phyloP scores from a whole-genome alignment of 169 alveolate genomes.

The Plasmodium cynomolgi region DNA sequence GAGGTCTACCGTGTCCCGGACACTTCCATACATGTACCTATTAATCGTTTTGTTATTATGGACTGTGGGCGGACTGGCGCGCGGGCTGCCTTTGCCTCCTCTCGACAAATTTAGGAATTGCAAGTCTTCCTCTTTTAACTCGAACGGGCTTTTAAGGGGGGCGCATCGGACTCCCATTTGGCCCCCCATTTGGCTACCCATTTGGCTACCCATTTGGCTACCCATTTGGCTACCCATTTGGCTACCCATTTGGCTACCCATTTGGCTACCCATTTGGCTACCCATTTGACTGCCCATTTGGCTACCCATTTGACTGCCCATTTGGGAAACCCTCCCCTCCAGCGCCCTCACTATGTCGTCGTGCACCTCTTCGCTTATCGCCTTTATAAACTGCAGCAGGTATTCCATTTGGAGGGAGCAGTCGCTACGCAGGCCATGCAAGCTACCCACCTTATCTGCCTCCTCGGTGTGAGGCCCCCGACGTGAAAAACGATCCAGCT shows the following conservation, averaged over 20 bases:
- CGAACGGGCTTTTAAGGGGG: background rate
- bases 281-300: background rate
- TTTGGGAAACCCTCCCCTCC: background rate
- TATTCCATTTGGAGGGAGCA: background rate
- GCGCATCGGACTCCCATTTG: background rate
- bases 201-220: no score
- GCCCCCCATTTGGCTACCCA: background rate
- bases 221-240: background rate
- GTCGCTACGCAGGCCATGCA: background rate
- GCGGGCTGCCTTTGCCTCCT: background rate
- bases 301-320: background rate
- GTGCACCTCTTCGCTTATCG: constrained; percentile 17
- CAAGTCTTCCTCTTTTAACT: constrained; percentile 33
- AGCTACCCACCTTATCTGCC: background rate
- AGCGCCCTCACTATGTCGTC: constrained; percentile 1
- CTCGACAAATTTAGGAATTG: background rate
- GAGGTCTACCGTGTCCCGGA: background rate
- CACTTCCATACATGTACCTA: constrained; percentile 39
- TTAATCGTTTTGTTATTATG: constrained; percentile 1
- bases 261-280: background rate
- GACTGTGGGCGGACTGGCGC: background rate
- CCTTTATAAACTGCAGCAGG: constrained; percentile 30
- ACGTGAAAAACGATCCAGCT: background rate
- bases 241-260: background rate
- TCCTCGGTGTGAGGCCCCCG: background rate